Base-by-base conservation (phyloP, 2,329 filamentous ascomycete species). In the Fusarium robinianum region DNA sequence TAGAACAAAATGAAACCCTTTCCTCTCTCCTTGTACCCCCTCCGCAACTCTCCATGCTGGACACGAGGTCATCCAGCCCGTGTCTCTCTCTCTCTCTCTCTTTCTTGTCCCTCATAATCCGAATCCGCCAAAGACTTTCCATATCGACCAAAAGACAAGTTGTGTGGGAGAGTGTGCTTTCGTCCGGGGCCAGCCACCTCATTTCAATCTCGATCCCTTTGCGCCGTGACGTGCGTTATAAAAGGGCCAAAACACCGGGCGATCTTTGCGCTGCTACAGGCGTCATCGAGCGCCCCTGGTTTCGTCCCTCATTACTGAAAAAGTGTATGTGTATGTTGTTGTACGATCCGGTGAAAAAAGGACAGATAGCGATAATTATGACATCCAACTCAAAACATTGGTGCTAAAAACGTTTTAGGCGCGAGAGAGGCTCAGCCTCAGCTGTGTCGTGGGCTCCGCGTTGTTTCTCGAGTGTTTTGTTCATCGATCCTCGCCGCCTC, bases 401-500 rank as follows among this genome's bases (percentile, higher is more conserved):
- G 44, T 46, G 49, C 47, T 43, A 32, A 56, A 42, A 59, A n/a
- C n/a, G n/a, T n/a, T 47, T 56, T 48, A 44, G 46, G 36, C 35
- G 50, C 44, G 53, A 53, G 41, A 59, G 46, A 52, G 52, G 53
- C 54, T 58, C 55, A 56, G 49, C 52, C 41, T 47, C 42, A 38
- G 40, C 54, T 45, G 37, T 30, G 51, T 55, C 57, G 23, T 46
- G 38, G 59, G 59, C 55, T 56, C 57, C 53, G 42, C 41, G 38
- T 57, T n/a, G 44, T 47, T 46, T 39, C 37, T 36, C 30, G 42
- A 37, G 54, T 46, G 40, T 36, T 44, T 51, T 46, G 43, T 43
- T 63, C 53, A 80, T 72, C 77, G 75, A 59, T 76, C 70, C 49
- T 83, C 79, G 24, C 77, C 78, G 42, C 77, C 80, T 63, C 87